Conservation (phyloP, 1,284 basidiomycete species). For the Porogramme epimiltina region DNA sequence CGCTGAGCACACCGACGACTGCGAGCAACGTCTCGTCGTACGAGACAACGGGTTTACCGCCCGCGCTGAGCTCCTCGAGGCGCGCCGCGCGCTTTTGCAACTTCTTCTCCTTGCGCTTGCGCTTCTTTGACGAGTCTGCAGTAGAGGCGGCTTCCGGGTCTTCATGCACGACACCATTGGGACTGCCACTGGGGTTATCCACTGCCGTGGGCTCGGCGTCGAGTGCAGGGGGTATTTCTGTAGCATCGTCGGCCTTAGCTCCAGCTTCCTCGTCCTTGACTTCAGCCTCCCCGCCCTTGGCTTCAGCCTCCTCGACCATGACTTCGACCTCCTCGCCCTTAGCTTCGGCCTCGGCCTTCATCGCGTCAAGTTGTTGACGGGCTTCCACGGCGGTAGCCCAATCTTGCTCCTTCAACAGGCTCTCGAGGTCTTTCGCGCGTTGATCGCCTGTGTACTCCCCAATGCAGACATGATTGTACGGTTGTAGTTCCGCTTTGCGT, state of each 20-base stretch:
- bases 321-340: too few species aligned
- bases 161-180: too few species aligned
- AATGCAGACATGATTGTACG: conserved; percentile 79
- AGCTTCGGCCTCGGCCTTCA: conserved; percentile 1
- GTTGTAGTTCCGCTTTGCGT: conserved; percentile 77
- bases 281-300: too few species aligned
- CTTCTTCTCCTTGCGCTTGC: conserved; percentile 29
- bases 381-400: conserved; percentile 21
- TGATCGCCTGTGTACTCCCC: conserved; percentile 59
- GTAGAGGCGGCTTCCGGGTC: neutral
- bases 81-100: conserved; percentile 18
- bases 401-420: conserved; percentile 23
- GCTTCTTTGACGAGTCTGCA: conserved; percentile 20
- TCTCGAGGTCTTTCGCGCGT: conserved; percentile 47
- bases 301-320: too few species aligned
- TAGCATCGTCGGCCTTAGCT: too few species aligned
- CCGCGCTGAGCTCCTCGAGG: conserved; percentile 8
- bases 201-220: too few species aligned
- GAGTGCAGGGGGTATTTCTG: too few species aligned
- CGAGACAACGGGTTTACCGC: conserved; percentile 19
- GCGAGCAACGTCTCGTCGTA: conserved; percentile 68
- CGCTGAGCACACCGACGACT: conserved; percentile 72
- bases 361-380: conserved; percentile 12
- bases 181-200: too few species aligned
- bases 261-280: too few species aligned